phyloP scores from a whole-genome alignment of 192 early-diverging fungal species.

The Entomortierella beljakovae region DNA sequence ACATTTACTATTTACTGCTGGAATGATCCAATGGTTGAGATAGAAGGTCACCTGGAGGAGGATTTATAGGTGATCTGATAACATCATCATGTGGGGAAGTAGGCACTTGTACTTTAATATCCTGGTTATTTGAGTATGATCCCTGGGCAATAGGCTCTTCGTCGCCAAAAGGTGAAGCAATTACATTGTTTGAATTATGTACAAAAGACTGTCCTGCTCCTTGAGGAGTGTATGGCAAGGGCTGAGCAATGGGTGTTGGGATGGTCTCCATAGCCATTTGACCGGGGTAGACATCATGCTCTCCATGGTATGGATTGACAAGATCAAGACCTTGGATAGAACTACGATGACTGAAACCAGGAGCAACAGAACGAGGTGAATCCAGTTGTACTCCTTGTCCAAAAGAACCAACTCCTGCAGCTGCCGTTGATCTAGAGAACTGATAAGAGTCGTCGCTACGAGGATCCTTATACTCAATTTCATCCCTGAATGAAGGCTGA shows the following conservation, averaged over 20 bases:
- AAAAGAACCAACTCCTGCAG: constrained; percentile 28
- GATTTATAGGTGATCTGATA: background rate
- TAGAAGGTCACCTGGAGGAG: background rate
- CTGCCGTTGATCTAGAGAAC: constrained; percentile 11
- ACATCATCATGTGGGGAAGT: background rate
- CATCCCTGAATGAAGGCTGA: constrained; percentile 44
- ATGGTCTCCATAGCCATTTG: background rate
- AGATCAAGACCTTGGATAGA: constrained; percentile 35
- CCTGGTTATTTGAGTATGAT: background rate
- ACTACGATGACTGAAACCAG: constrained; percentile 33
- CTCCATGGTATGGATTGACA: constrained; percentile 42
- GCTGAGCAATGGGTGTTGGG: background rate
- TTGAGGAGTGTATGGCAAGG: background rate
- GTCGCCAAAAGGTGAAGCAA: constrained; percentile 43
- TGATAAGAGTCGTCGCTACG: constrained; percentile 13
- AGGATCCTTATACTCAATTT: constrained; percentile 43
- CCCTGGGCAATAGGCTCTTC: background rate
- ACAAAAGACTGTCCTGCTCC: constrained; percentile 1
- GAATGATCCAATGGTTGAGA: background rate
- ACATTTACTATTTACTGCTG: background rate
- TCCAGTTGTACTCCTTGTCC: constrained; percentile 12
- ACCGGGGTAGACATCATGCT: constrained; percentile 22
- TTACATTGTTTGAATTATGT: constrained; percentile 26
- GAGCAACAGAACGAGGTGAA: constrained; percentile 15
- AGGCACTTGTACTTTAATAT: constrained; percentile 23